Evolutionary conservation across 2,329 filamentous ascomycete genomes (phyloP).

Genomic region (Chrysosphaeria jannelii): DNA sequence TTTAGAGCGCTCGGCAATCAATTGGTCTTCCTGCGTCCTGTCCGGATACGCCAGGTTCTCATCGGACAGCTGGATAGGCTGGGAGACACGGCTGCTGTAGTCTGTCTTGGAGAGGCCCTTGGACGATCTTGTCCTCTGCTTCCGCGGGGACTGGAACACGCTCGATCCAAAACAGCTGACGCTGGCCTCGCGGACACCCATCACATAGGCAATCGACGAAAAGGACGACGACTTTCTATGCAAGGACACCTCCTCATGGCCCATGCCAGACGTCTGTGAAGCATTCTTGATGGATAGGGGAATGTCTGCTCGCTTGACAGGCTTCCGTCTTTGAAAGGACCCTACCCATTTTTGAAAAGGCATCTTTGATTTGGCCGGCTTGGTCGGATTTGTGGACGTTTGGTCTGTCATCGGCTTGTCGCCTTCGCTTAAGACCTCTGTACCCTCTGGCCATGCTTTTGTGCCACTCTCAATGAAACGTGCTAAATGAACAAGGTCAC

Average conservation of each 20-base stretch:
- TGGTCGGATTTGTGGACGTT: too few species aligned
- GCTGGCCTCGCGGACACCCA: conserved; percentile 54
- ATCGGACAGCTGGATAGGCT: too few species aligned
- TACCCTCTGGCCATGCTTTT: neutral
- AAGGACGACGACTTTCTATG: conserved; percentile 33
- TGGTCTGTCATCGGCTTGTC: too few species aligned
- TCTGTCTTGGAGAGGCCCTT: conserved; percentile 25
- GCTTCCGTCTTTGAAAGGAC: too few species aligned
- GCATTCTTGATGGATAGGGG: too few species aligned
- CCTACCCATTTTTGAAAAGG: conserved; percentile 49
- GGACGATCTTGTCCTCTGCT: conserved; percentile 20
- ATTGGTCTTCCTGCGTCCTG: conserved; percentile 38
- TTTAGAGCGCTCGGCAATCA: conserved; percentile 36
- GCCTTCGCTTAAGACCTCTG: neutral
- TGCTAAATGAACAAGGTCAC: too few species aligned
- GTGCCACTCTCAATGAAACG: too few species aligned
- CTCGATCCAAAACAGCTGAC: conserved; percentile 48
- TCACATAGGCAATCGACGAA: conserved; percentile 52
- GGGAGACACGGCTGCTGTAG: conserved; percentile 31
- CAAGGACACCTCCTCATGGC: too few species aligned
- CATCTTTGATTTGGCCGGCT: conserved; percentile 4
- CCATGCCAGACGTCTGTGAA: too few species aligned
- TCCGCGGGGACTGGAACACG: conserved; percentile 28
- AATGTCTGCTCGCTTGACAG: too few species aligned
- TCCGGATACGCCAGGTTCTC: conserved; percentile 18